Evolutionary conservation across 2,329 filamentous ascomycete species (phyloP), one percentile per base, ranked within the genome.

Genomic region (Cladophialophora carrionii): DNA sequence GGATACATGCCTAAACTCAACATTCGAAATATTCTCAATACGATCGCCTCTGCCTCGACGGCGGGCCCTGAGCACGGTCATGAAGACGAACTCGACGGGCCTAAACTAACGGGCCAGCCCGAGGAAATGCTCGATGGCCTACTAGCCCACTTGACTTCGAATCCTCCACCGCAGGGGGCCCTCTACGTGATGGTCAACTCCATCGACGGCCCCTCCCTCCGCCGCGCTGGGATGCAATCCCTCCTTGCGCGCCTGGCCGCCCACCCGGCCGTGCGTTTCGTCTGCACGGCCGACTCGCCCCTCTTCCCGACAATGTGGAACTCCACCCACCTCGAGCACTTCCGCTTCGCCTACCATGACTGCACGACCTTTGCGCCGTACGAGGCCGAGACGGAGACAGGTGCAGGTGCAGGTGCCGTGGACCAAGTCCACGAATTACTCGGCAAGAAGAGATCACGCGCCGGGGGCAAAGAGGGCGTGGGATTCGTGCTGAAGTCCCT

Each of bases 271-370:
- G 83, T 98, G 67, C 86, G 84, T 60, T 81, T 98, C 29, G 77
- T 96, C 32, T 90, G 89, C 71, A 96, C 92, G 1, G 90, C 89
- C 62, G 94, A 98, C 78, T 92, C 91, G 8, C 92, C 93, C 6
- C 91, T 90, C 72, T 96, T 96, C 73, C 81, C 91, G 0, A 79
- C 97, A 1, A 84, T 98, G 57, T 99, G 94, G 93, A 92, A 97
- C 77, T 88, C 91, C 60, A 88, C 88, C 61, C 83, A 93, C n/a
- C 89, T 90, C 54, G 89, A 91, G 17, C 86, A 90, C 31, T 91
- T 93, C 78, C 90, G 90, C 75, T 93, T 97, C 71, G 81, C 92
- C 31, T 97, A 96, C 78, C 95, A 99, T 79, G 93, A 99, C 79
- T 90, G 90, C 73, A 98, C 95, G 0, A 98, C 95, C 0, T 97